These are phyloP conservation scores for Combretum micranthum DNA, from an alignment of 345 rosid genomes.

Conservation along the genomic window DNA sequence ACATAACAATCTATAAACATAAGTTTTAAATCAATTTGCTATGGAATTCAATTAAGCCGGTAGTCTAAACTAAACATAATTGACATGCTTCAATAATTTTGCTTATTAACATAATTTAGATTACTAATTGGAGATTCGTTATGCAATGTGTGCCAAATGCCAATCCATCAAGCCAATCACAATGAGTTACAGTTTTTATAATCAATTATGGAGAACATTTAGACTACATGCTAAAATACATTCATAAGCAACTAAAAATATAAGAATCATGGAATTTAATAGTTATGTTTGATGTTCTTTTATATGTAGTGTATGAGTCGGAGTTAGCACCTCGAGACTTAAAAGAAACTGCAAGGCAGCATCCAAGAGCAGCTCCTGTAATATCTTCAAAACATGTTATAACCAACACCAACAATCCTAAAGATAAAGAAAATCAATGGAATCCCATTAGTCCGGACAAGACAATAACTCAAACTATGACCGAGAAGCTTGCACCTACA, in stretches of 20 bases:
- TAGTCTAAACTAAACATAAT: too few relatives aligned
- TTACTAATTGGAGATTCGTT: too few relatives aligned
- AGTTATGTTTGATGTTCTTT: background rate
- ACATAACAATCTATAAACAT: too few relatives aligned
- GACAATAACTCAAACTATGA: constrained; percentile 30
- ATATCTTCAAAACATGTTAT: constrained; percentile 20
- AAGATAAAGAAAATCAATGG: background rate
- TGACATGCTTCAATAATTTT: too few relatives aligned
- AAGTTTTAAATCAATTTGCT: too few relatives aligned
- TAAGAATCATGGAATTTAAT: background rate
- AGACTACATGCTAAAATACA: too few relatives aligned
- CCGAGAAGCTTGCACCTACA: constrained; percentile 44
- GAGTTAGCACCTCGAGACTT: constrained; percentile 30
- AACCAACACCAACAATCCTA: constrained; percentile 20
- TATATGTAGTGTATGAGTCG: constrained; percentile 27
- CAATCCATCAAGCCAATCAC: too few relatives aligned
- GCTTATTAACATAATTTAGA: too few relatives aligned
- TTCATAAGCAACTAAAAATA: background rate
- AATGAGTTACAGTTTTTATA: too few relatives aligned
- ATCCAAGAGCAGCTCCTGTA: constrained; percentile 25
- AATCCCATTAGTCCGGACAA: constrained; percentile 20
- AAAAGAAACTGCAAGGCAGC: constrained; percentile 24
- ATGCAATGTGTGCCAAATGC: too few relatives aligned
- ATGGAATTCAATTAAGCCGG: too few relatives aligned
- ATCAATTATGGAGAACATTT: too few relatives aligned